Evolutionary conservation across 352 stramenopile genomes (phyloP), one percentile per base, ranked within the genome.

Genomic region (Elongisporangium senticosum): DNA sequence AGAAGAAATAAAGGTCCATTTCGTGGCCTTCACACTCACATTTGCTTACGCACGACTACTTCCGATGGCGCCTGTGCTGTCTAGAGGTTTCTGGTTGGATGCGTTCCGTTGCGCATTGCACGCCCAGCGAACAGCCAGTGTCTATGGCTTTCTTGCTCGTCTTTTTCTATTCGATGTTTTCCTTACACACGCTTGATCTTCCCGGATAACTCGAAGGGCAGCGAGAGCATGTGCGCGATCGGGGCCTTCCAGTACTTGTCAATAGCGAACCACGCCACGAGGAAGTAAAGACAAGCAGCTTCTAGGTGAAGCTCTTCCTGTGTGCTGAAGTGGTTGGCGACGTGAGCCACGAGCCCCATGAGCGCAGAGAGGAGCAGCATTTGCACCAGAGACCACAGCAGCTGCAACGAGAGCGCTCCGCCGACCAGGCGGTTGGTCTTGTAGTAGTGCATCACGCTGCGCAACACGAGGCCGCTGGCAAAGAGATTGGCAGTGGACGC

Each of bases 401-500:
- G 26, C 0, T 66, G 40, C 24, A 79, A 33, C 4, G 72, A 76
- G 14, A 88, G 48, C 11, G 5, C 33, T 43, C 33, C 33, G 14
- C 66, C 54, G 21, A 84, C 14, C 10, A 87, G 33, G 37, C 64
- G 69, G 14, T 65, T 53, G 20, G 75, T 74, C 14, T 61, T 55
- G 55, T 74, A 53, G 56, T 81, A 87, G 52, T 89, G 71, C 37
- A 59, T 68, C 49, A 90, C 59, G 52, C 77, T 87, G 15, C 72
- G 75, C 56, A 88, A 53, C 57, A 86, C 74, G 28, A 80, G 39
- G 2, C 75, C 77, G 57, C 81, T 90, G 3, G 81, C 81, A 47
- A 79, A 90, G n/a, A 90, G 62, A 52, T 90, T 90, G 49, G 79
- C 77, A 23, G 77, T 83, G 19, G 69, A 88, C 28, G 88, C 63